Conservation (phyloP, 139 green algal genomes). For the Monoraphidium neglectum region DNA sequence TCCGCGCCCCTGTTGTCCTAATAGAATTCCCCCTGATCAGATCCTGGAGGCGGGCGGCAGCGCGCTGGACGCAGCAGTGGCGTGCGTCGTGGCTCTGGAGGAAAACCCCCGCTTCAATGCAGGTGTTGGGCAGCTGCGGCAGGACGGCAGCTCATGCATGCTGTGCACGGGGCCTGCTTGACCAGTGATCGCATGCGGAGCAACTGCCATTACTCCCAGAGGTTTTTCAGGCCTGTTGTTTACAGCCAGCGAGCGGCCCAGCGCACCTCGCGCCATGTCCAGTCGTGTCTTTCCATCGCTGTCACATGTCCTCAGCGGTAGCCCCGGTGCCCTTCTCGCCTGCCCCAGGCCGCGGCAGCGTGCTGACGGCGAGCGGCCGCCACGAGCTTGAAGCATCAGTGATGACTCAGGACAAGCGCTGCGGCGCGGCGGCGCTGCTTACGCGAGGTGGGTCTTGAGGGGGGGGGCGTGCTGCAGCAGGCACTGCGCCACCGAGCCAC, state of each 20-base stretch:
- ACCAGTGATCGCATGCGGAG: too few species aligned
- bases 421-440: slow-evolving; percentile 25
- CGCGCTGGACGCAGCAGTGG: slow-evolving; percentile 38
- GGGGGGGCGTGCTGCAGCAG: too few species aligned
- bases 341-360: background rate
- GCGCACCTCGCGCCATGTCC: too few species aligned
- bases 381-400: slow-evolving; percentile 23
- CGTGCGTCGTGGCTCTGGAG: slow-evolving; percentile 31
- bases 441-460: background rate
- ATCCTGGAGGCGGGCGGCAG: slow-evolving; percentile 26
- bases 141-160: background rate
- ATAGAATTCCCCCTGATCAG: too few species aligned
- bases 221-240: too few species aligned
- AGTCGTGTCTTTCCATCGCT: too few species aligned
- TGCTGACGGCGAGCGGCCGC: background rate
- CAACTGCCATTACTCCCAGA: too few species aligned
- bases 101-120: slow-evolving; percentile 43
- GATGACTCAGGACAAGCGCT: background rate
- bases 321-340: background rate
- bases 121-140: slow-evolving; percentile 9
- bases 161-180: too few species aligned
- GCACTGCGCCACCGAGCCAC: too few species aligned
- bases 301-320: background rate
- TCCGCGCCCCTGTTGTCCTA: too few species aligned
- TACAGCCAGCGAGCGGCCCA: too few species aligned